phyloP scores from a whole-genome alignment of 257 asterid species.

The Schizonepeta tenuifolia region DNA sequence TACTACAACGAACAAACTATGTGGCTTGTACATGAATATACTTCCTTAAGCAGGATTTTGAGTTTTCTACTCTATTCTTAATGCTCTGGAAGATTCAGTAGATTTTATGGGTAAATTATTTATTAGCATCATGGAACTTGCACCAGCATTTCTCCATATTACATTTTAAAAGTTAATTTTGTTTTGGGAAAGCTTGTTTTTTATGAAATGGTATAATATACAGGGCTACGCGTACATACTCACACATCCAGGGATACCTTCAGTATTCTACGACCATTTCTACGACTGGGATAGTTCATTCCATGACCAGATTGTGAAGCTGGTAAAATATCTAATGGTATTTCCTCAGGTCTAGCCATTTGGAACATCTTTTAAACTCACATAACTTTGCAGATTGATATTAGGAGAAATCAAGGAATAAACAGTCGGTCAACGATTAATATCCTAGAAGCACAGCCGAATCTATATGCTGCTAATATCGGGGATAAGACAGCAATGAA shows the following conservation, averaged over 20 bases:
- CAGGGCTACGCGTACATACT: conserved; percentile 90
- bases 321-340: conserved; percentile 50
- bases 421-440: conserved; percentile 70
- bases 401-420: conserved; percentile 68
- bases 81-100: background rate
- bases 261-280: conserved; percentile 92
- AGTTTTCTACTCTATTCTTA: background rate
- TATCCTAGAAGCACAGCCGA: conserved; percentile 74
- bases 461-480: conserved; percentile 78
- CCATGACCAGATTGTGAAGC: conserved; percentile 80
- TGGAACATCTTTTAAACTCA: background rate
- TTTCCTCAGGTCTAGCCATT: background rate
- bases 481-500: conserved; percentile 83
- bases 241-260: conserved; percentile 89
- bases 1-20: background rate
- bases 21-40: background rate
- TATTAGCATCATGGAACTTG: background rate
- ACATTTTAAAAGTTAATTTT: background rate
- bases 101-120: background rate
- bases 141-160: conserved; percentile 7
- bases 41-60: background rate
- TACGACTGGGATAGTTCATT: conserved; percentile 69
- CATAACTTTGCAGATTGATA: conserved; percentile 56
- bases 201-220: background rate
- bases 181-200: conserved; percentile 8